A percentile compares a stretch with the other conserved stretches of the same genome.
Conservation (phyloP, 371 early-diverging fungal genomes). For the Mortierella sp. region DNA sequence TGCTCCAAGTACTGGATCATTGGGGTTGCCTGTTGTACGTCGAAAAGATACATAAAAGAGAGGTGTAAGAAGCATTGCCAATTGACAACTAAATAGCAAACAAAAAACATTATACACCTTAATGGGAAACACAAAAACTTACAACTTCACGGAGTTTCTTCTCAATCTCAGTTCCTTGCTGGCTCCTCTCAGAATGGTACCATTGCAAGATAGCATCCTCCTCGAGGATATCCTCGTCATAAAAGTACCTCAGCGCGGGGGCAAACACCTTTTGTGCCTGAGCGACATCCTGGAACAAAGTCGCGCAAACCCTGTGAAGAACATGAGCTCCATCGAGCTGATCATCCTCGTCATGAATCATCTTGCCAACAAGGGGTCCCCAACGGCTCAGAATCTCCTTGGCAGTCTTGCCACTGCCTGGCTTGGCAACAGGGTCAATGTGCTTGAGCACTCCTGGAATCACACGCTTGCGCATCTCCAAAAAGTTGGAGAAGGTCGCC, state of each 20-base stretch:
- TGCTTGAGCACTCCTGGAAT: constrained; percentile 76
- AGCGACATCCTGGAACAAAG: constrained; percentile 51
- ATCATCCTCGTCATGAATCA: constrained; percentile 81
- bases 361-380: constrained; percentile 79
- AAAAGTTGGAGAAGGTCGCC: constrained; percentile 88
- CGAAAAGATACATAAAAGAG: not conserved
- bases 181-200: constrained; percentile 64
- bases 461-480: constrained; percentile 82
- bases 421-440: constrained; percentile 61
- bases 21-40: constrained; percentile 29
- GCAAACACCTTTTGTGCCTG: constrained; percentile 71
- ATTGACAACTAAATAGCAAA: no score
- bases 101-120: not conserved
- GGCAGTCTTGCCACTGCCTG: constrained; percentile 45
- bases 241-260: constrained; percentile 76
- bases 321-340: constrained; percentile 83
- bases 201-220: constrained; percentile 89
- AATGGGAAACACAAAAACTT: constrained; percentile 12
- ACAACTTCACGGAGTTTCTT: constrained; percentile 47
- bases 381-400: constrained; percentile 73
- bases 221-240: constrained; percentile 87
- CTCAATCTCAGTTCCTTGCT: constrained; percentile 44
- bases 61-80: not conserved
- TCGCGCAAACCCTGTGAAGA: constrained; percentile 63
- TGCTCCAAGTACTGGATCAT: constrained; percentile 55